Evolutionary conservation across 2,329 filamentous ascomycete genomes (phyloP).

Genomic region (Ophiognomonia clavigignenti-juglandacearum): DNA sequence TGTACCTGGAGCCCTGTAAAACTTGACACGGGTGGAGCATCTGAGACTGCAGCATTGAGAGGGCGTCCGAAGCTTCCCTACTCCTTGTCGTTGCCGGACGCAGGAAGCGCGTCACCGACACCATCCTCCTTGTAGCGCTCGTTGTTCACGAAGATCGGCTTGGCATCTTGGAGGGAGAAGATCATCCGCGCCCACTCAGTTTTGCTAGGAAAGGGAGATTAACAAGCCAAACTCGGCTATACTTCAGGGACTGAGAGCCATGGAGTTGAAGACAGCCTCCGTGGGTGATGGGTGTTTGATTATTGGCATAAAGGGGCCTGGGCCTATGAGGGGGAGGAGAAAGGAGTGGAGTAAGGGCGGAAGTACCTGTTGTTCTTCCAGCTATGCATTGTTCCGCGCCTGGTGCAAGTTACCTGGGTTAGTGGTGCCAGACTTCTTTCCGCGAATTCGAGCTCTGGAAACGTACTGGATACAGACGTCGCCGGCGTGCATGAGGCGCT

Average conservation of each 20-base stretch:
- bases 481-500: slow-evolving; percentile 34
- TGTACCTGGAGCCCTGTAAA: too few species aligned
- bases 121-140: slow-evolving; percentile 23
- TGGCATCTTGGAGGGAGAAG: slow-evolving; percentile 24
- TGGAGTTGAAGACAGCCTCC: background rate
- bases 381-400: slow-evolving; percentile 40
- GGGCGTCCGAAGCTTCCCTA: too few species aligned
- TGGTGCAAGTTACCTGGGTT: background rate
- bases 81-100: slow-evolving; percentile 12
- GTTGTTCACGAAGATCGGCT: slow-evolving; percentile 22
- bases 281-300: background rate
- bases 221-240: too few species aligned
- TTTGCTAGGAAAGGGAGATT: slow-evolving; percentile 21
- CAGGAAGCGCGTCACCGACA: slow-evolving; percentile 3
- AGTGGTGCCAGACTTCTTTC: background rate
- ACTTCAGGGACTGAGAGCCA: too few species aligned
- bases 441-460: background rate
- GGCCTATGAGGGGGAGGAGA: background rate
- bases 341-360: too few species aligned
- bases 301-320: background rate
- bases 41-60: too few species aligned
- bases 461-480: slow-evolving; percentile 40
- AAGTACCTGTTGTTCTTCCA: slow-evolving; percentile 31
- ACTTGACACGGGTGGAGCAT: too few species aligned
- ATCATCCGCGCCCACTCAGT: slow-evolving; percentile 37